A percentile compares a stretch with the other conserved stretches of the same genome.
These are phyloP conservation scores for Thielaviopsis populi DNA, from an alignment of 2,329 filamentous ascomycete genomes.

Conservation along the genomic window DNA sequence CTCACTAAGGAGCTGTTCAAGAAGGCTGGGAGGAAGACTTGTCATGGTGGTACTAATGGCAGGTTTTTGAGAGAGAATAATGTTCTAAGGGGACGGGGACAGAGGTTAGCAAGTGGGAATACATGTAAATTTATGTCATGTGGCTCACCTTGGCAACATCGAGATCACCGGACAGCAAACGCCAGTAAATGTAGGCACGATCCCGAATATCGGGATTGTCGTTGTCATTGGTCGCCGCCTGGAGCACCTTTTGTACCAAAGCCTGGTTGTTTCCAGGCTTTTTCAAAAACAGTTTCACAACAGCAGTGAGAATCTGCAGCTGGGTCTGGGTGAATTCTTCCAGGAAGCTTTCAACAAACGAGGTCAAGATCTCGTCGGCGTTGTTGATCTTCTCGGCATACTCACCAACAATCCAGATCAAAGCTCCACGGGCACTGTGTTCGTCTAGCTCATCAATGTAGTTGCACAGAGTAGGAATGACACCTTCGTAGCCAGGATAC, in stretches of 20 bases:
- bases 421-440: slow-evolving; percentile 70
- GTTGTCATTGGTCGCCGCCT: slow-evolving; percentile 82
- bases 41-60: slow-evolving; percentile 90
- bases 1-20: slow-evolving; percentile 82
- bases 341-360: slow-evolving; percentile 86
- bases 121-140: neutral
- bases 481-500: slow-evolving; percentile 94
- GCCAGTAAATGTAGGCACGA: slow-evolving; percentile 96
- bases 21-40: slow-evolving; percentile 63
- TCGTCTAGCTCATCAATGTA: slow-evolving; percentile 96
- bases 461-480: slow-evolving; percentile 90
- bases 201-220: slow-evolving; percentile 97
- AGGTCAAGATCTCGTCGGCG: slow-evolving; percentile 80
- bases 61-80: slow-evolving; percentile 86
- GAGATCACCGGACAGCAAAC: slow-evolving; percentile 79
- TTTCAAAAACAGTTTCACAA: slow-evolving; percentile 95
- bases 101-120: neutral
- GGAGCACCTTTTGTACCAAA: slow-evolving; percentile 85
- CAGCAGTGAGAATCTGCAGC: slow-evolving; percentile 89
- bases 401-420: slow-evolving; percentile 98
- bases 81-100: slow-evolving; percentile 35
- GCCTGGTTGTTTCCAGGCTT: slow-evolving; percentile 84
- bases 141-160: slow-evolving; percentile 64
- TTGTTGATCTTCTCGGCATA: slow-evolving; percentile 99
- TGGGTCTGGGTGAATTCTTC: slow-evolving; percentile 99